Percentiles rank a stretch among this genome's conserved stretches.
These are phyloP conservation scores for Arthrocladium fulminans DNA, from an alignment of 2,329 filamentous ascomycete genomes.

Conservation along the genomic window DNA sequence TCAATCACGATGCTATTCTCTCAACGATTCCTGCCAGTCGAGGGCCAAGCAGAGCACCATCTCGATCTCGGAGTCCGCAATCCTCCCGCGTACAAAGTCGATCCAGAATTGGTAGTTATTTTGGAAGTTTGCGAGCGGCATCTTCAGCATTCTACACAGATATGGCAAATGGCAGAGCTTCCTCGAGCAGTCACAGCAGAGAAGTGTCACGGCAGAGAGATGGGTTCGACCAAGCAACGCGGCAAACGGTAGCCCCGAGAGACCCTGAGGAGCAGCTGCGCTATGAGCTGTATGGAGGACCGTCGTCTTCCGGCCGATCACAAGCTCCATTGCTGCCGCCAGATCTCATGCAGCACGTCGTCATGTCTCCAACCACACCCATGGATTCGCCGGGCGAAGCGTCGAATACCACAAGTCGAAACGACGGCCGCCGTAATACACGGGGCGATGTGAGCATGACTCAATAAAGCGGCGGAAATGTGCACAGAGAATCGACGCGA, in stretches of 20 bases:
- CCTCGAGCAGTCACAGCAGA: slow-evolving; percentile 10
- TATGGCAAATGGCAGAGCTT: slow-evolving; percentile 5
- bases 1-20: slow-evolving; percentile 23
- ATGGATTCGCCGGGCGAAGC: slow-evolving; percentile 7
- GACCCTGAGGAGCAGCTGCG: slow-evolving; percentile 17
- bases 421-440: slow-evolving; percentile 7
- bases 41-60: slow-evolving; percentile 20
- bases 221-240: slow-evolving; percentile 17
- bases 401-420: neutral
- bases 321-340: slow-evolving; percentile 16
- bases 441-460: slow-evolving; percentile 20
- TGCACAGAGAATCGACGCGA: no score
- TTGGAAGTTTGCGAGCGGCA: slow-evolving; percentile 12
- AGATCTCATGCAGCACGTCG: slow-evolving; percentile 17
- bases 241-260: slow-evolving; percentile 15
- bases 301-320: neutral
- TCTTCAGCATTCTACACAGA: slow-evolving; percentile 15
- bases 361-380: slow-evolving; percentile 11
- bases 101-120: slow-evolving; percentile 18
- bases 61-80: slow-evolving; percentile 21
- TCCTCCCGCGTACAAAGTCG: slow-evolving; percentile 19
- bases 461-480: slow-evolving; percentile 10
- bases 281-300: slow-evolving; percentile 8
- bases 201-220: slow-evolving; percentile 13
- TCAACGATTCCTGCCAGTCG: slow-evolving; percentile 22